Evolutionary conservation across 2,329 filamentous ascomycete species (phyloP).

Genomic region (Fusarium lateritium): DNA sequence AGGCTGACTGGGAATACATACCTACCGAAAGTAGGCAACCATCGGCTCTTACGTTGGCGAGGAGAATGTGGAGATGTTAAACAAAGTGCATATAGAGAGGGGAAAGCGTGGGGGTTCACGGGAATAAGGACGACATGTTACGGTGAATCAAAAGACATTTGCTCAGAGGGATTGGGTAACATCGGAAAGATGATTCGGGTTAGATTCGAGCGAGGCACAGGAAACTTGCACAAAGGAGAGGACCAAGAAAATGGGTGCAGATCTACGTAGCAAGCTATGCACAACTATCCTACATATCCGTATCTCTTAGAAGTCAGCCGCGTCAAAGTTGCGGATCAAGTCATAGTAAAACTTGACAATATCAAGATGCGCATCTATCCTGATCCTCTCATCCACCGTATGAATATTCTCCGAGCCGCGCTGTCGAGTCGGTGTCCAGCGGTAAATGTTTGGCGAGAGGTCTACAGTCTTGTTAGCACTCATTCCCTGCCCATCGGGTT

Average conservation of each 20-base stretch:
- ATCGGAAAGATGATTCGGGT: background rate
- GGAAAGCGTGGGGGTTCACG: constrained; percentile 32
- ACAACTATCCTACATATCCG: background rate
- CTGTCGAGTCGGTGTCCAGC: constrained; percentile 59
- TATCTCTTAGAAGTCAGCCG: constrained; percentile 49
- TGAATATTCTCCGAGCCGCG: constrained; percentile 54
- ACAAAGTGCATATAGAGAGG: background rate
- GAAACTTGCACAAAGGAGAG: constrained; percentile 2
- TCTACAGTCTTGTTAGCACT: constrained; percentile 39
- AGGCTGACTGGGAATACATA: constrained; percentile 14
- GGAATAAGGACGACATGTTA: background rate
- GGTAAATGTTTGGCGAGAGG: constrained; percentile 55
- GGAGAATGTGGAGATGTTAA: constrained; percentile 1
- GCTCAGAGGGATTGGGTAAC: too few relatives aligned
- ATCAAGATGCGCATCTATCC: constrained; percentile 57
- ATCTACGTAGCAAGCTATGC: background rate
- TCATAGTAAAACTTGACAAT: constrained; percentile 61
- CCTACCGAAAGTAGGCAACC: constrained; percentile 11
- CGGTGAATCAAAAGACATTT: constrained; percentile 10
- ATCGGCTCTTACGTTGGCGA: constrained; percentile 2
- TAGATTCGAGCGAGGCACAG: background rate
- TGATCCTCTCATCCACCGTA: constrained; percentile 59
- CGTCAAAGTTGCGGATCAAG: constrained; percentile 62
- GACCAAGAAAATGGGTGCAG: constrained; percentile 2
- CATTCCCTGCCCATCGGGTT: too few relatives aligned